A percentile compares a stretch with the other conserved stretches of the same genome.
phyloP scores from a whole-genome alignment of 2,329 filamentous ascomycete species.

The Aaosphaeria pasadenensis region DNA sequence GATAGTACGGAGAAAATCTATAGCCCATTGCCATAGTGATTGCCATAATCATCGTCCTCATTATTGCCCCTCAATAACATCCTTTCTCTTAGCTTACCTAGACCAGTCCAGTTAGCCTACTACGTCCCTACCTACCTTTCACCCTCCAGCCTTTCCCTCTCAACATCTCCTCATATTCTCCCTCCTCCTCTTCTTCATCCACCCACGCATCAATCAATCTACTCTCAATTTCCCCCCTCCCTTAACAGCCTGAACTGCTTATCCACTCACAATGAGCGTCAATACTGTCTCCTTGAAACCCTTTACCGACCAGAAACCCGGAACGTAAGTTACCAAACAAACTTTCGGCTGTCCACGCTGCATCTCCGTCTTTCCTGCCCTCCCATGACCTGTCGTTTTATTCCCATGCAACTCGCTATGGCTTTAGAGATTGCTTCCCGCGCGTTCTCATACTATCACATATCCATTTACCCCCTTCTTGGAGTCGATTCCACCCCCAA shows the following conservation, averaged over 20 bases:
- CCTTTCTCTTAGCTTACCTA: too few relatives aligned
- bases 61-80: too few relatives aligned
- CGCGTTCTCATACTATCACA: slow-evolving; percentile 6
- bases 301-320: slow-evolving; percentile 96
- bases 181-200: too few relatives aligned
- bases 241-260: slow-evolving; percentile 17
- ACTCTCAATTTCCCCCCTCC: slow-evolving; percentile 13
- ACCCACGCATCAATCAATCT: slow-evolving; percentile 2
- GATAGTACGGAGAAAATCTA: too few relatives aligned
- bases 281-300: slow-evolving; percentile 79
- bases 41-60: too few relatives aligned
- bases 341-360: slow-evolving; percentile 8
- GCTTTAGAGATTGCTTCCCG: slow-evolving; percentile 11
- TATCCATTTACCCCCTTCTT: slow-evolving; percentile 3
- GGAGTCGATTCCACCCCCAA: slow-evolving; percentile 5
- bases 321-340: slow-evolving; percentile 71
- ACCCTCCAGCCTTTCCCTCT: too few relatives aligned
- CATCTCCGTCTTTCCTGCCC: slow-evolving; percentile 4
- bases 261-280: slow-evolving; percentile 55
- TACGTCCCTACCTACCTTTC: too few relatives aligned
- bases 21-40: too few relatives aligned
- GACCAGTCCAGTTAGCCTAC: too few relatives aligned
- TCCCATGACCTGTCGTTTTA: slow-evolving; percentile 11
- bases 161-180: too few relatives aligned
- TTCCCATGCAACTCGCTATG: slow-evolving; percentile 12